phyloP scores from a whole-genome alignment of 2,329 filamentous ascomycete genomes.

The Emmonsiellopsis sp. region DNA sequence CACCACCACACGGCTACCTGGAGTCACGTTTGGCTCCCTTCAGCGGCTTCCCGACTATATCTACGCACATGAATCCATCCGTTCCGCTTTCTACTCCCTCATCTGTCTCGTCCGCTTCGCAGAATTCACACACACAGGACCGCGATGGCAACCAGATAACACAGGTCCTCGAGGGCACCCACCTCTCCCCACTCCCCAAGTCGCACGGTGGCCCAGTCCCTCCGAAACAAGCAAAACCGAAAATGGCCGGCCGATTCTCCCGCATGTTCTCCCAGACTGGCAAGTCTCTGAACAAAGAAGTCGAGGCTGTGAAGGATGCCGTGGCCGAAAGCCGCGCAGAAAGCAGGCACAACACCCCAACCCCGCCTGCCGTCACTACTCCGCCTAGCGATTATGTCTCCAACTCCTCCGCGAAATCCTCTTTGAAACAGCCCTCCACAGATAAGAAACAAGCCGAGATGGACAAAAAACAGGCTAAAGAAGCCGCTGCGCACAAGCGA shows the following conservation, averaged over 20 bases:
- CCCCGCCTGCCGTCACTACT: neutral
- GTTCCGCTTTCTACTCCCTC: slow-evolving; percentile 36
- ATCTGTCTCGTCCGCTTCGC: slow-evolving; percentile 34
- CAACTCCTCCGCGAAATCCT: slow-evolving; percentile 17
- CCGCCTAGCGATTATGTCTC: neutral
- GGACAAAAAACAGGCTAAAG: slow-evolving; percentile 21
- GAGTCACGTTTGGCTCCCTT: slow-evolving; percentile 18
- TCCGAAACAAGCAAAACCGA: slow-evolving; percentile 29
- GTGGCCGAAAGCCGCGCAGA: slow-evolving; percentile 31
- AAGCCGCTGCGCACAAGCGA: slow-evolving; percentile 31
- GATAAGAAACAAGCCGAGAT: slow-evolving; percentile 22
- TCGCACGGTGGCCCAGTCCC: slow-evolving; percentile 27
- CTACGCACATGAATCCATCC: slow-evolving; percentile 33
- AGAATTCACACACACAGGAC: slow-evolving; percentile 27
- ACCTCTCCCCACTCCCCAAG: slow-evolving; percentile 15
- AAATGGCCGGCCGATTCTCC: slow-evolving; percentile 37
- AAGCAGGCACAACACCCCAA: slow-evolving; percentile 10
- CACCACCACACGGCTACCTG: slow-evolving; percentile 4
- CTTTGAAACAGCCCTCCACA: slow-evolving; percentile 19
- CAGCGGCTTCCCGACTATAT: slow-evolving; percentile 13
- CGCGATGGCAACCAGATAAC: slow-evolving; percentile 27
- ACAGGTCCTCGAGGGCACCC: slow-evolving; percentile 35
- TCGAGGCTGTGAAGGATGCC: slow-evolving; percentile 23
- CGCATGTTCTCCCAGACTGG: slow-evolving; percentile 39
- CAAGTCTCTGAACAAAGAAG: slow-evolving; percentile 25